Base-by-base conservation (phyloP, 345 rosid species). In the Populus alba region DNA sequence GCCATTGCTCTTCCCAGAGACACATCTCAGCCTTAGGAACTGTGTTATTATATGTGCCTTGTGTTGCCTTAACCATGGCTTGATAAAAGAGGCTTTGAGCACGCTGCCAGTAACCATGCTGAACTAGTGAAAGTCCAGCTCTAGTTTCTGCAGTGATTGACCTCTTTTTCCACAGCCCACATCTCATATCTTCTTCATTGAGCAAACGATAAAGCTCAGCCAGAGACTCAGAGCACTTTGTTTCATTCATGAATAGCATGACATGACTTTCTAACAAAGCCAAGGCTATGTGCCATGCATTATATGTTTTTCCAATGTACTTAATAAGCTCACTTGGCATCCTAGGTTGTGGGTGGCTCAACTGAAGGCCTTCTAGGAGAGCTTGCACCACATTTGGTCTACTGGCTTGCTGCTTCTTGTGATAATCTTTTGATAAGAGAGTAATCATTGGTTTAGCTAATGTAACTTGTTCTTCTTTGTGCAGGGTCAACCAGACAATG, bases 11-110 rank as follows among this genome's bases (percentile, higher is more conserved):
- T 91, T 97, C 99, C 99, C 99, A 97, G 63, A 97, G 90, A 82
- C 97, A 94, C 99, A 97, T 97, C 88, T 97, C 99, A 73, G 99
- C 99, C 87, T 97, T 97, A 8, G 99, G 99, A 39, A 97, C 99
- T 2, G 93, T 88, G 85, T 94, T 97, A 83, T 91, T 94, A 78
- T 97, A 97, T 45, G 99, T 94, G 61, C 97, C 99, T 83, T 94
- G 99, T 83, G 97, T 96, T 85, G 98, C 99, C 93, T 94, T 97
- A 73, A 89, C 91, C 99, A 97, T 97, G 69, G 99, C 99, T 81
- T 94, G 93, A 81, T 91, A 91, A 87, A 96, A 96, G 74, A 96
- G 97, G 83, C 88, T 89, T 79, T 94, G 99, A 74, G 98, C 89
- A 76, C 86, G 97, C 83, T 94, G 92, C 99, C 99, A 96, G 81